A percentile compares a stretch with the other conserved stretches of the same genome.
phyloP scores from a whole-genome alignment of 1,284 basidiomycete species.

The Lentinula novae-zelandiae region DNA sequence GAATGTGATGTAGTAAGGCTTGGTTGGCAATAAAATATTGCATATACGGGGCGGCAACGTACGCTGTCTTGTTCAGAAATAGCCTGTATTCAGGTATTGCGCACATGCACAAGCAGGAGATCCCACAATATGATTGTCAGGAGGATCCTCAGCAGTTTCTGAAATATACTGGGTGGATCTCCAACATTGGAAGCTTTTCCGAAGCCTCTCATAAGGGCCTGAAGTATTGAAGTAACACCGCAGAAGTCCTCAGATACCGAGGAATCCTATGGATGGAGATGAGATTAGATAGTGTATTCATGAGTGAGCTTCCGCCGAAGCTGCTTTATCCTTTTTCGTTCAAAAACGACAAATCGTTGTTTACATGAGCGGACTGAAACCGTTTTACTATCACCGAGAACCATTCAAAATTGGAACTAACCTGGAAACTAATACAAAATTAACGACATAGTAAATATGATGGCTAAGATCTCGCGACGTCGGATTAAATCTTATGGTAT shows the following conservation, averaged over 20 bases:
- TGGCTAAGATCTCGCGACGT: neutral
- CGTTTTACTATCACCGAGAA: constrained; percentile 1
- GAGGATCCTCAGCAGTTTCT: neutral
- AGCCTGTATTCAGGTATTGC: neutral
- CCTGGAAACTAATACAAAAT: neutral
- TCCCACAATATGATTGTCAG: neutral
- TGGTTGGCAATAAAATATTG: too few species aligned
- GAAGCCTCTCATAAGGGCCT: neutral
- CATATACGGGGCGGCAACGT: neutral
- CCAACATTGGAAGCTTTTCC: neutral
- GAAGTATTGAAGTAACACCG: neutral
- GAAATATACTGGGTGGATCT: neutral
- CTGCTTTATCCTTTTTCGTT: neutral
- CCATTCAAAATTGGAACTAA: too few species aligned
- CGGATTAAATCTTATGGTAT: neutral
- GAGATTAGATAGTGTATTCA: neutral
- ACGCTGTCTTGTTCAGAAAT: neutral
- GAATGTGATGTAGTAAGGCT: too few species aligned
- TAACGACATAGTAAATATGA: neutral
- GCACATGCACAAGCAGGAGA: neutral
- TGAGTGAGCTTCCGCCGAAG: neutral
- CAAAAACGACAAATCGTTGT: neutral
- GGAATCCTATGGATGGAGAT: neutral
- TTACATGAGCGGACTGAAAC: neutral
- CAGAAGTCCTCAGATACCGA: constrained; percentile 2